A percentile compares a stretch with the other conserved stretches of the same genome.
Evolutionary conservation across 2,329 filamentous ascomycete species (phyloP).

Genomic region (Diaporthe australafricana): DNA sequence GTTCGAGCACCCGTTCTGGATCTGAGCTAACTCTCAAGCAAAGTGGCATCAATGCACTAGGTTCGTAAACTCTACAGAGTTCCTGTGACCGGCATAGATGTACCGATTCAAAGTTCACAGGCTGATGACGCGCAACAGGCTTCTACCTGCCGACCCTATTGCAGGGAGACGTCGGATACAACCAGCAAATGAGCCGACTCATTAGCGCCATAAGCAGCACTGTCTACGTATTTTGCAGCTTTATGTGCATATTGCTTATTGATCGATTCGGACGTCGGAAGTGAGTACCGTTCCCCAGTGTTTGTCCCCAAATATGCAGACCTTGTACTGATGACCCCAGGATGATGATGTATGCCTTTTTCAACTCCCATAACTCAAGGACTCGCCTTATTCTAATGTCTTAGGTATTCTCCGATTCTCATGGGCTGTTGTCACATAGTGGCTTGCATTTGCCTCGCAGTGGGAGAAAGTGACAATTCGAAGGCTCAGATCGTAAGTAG

Average conservation of each 20-base stretch:
- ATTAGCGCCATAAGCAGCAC: conserved; percentile 64
- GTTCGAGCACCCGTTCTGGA: background rate
- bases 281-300: conserved; percentile 40
- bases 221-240: conserved; percentile 51
- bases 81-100: background rate
- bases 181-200: conserved; percentile 57
- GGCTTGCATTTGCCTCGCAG: conserved; percentile 44
- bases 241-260: conserved; percentile 52
- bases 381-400: background rate
- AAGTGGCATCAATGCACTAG: conserved; percentile 35
- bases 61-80: background rate
- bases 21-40: background rate
- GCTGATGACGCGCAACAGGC: conserved; percentile 39
- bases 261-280: conserved; percentile 54
- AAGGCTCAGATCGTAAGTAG: conserved; percentile 42
- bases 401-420: conserved; percentile 46
- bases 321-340: conserved; percentile 36
- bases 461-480: conserved; percentile 42
- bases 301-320: background rate
- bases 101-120: background rate
- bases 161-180: conserved; percentile 65
- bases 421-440: conserved; percentile 52
- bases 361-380: accelerated
- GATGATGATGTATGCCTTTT: conserved; percentile 50
- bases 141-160: conserved; percentile 66